Base-by-base conservation (phyloP, 768 basidiomycete genomes). In the Kwoniella sp. region DNA sequence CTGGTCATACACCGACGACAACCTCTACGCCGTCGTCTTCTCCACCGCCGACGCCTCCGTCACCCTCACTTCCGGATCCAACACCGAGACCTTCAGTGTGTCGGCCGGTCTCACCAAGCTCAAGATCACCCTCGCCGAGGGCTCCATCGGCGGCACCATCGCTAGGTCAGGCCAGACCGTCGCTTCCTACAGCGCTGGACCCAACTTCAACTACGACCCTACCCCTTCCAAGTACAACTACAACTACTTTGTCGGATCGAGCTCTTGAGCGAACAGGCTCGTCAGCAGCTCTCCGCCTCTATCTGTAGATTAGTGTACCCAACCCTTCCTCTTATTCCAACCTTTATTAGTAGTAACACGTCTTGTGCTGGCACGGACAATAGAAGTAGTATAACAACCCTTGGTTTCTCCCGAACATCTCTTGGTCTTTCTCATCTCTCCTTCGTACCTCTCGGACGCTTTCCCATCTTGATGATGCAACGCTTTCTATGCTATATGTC, bases 21-120 rank as follows among this genome's bases (percentile, higher is more conserved):
- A 67, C 56, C 59, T 87, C 54, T 88, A 83, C 81, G 84, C 80
- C 0, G 80, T 81, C 17, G 84, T 82, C 1, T 80, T 85, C 63
- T 76, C 82, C 26, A 81, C 79, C 4, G 76, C 77, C 3, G 71
- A 79, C 14, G 79, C 79, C 40, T 78, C 76, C 12, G 81, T 86
- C 42, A 80, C 78, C 12, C 76, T 87, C 39, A 76, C 76, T 10
- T 67, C 72, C 9, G 73, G 72, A 37, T 75, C 73, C 23, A 66
- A 55, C 39, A 57, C 68, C 19, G 53, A 69, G 39, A 69, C 63
- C 12, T 73, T 73, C 60, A 25, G 55, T 41, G 78, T 76, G 76
- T 79, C 50, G 32, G 70, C 53, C 8, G 85, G 86, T 53, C 78
- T 84, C 31, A 80, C 78, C 63, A 83, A 84, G 70, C 80, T 88